Evolutionary conservation across 306 rosid species (phyloP).

Genomic region (Cicer arietinum): DNA sequence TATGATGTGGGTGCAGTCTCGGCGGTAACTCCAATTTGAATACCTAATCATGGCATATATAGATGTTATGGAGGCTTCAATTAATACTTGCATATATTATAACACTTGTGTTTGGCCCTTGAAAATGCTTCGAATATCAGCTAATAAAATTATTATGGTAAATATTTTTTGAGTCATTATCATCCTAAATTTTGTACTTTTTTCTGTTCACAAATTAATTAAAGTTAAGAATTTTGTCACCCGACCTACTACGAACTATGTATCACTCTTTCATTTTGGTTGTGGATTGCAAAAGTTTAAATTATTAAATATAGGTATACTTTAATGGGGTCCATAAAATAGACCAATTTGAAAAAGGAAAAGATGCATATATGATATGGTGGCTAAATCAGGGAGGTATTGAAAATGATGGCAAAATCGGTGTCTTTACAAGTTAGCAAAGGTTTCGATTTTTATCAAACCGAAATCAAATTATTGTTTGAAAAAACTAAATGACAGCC

Average conservation of each 20-base stretch:
- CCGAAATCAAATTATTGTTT: no score
- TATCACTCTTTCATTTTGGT: not conserved
- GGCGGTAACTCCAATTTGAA: no score
- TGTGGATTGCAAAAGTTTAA: no score
- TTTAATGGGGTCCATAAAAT: not conserved
- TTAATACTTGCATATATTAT: not conserved
- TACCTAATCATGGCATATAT: not conserved
- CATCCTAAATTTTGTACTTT: not conserved
- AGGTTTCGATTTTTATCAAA: no score
- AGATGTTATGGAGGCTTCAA: slow-evolving; percentile 13
- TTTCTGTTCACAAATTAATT: not conserved
- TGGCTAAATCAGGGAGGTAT: not conserved
- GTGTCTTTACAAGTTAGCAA: not conserved
- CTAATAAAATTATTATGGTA: no score
- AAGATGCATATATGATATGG: slow-evolving; percentile 1
- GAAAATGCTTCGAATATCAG: no score
- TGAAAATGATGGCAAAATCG: slow-evolving; percentile 1
- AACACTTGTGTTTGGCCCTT: no score
- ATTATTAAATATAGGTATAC: not conserved
- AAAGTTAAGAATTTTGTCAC: not conserved
- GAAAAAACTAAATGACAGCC: no score
- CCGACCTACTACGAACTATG: not conserved
- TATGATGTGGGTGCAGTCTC: no score
- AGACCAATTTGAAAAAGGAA: slow-evolving; percentile 19
- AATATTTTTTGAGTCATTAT: no score